Evolutionary conservation across 1,139 yeast genomes (phyloP), one percentile per base, ranked within the genome.

Genomic region (Blastobotrys buckinghamii): DNA sequence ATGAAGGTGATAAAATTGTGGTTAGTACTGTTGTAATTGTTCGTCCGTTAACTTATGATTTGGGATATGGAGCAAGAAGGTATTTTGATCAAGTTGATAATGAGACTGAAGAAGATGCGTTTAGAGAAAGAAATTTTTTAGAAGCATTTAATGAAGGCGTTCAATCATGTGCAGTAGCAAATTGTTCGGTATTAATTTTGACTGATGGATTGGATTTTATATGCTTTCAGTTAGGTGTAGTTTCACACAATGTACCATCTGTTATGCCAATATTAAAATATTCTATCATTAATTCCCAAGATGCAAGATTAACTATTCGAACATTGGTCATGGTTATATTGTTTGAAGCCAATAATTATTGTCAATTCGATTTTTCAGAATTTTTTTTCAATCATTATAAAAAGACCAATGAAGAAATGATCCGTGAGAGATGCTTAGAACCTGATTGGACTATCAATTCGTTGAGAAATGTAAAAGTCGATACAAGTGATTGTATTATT

Each of bases 91-190:
- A 32, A 15, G 26, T 20, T n/a, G 22, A 19, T 17, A 12, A 10
- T 15, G 22, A 34, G 2, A 19, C 33, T 12, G 29, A 20, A 12
- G 35, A 26, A 17, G 29, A 34, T 19, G 16, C 3, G 12, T 6
- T 19, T 4, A 22, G 26, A 17, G 20, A 20, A 15, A 4, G 2
- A n/a, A 40, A 39, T 33, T 47, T 47, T 20, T 13, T 47, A 30
- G 40, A 42, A 7, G 42, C 46, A 20, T 47, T 42, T 24, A 38
- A 47, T 22, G 45, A 42, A 26, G 49, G 46, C 4, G 13, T 47
- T 22, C 49, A 47, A 26, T 42, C 37, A 9, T 47, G 49, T 30
- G 45, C 42, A 7, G 19, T 47, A 13, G 30, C 45, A 9, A 39
- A 32, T 32, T 36, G 43, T 6, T 30, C 39, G 7, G 22, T 35